phyloP scores from a whole-genome alignment of 2,329 filamentous ascomycete genomes.

The Fusarium guadeloupense region DNA sequence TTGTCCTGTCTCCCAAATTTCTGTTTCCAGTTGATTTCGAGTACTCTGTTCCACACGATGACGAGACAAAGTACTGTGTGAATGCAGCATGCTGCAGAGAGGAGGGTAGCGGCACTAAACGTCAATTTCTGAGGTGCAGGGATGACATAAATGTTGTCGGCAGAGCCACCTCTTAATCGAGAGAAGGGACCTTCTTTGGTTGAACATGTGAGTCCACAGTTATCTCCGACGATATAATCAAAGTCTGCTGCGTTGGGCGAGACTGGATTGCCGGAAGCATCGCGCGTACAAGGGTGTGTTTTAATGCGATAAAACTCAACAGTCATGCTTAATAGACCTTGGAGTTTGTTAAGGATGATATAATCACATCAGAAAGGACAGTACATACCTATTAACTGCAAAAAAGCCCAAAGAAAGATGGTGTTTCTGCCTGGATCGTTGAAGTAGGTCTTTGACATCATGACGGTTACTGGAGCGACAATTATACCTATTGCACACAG shows the following conservation, averaged over 20 bases:
- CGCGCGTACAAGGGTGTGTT: slow-evolving; percentile 53
- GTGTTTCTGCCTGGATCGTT: slow-evolving; percentile 69
- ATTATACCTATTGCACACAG: slow-evolving; percentile 72
- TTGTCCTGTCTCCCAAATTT: slow-evolving; percentile 42
- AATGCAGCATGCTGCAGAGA: slow-evolving; percentile 72
- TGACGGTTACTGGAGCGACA: slow-evolving; percentile 69
- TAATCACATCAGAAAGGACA: rapidly evolving
- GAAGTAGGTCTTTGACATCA: slow-evolving; percentile 71
- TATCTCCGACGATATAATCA: slow-evolving; percentile 50
- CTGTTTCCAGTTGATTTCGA: slow-evolving; percentile 68
- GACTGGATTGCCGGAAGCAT: slow-evolving; percentile 51
- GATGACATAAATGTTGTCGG: slow-evolving; percentile 70
- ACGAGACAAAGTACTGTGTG: slow-evolving; percentile 69
- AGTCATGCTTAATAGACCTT: slow-evolving; percentile 67
- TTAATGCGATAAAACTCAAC: slow-evolving; percentile 70
- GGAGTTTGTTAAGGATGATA: not conserved
- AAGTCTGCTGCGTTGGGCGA: slow-evolving; percentile 52
- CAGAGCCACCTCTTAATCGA: slow-evolving; percentile 62
- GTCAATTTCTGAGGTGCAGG: slow-evolving; percentile 64
- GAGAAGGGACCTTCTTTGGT: slow-evolving; percentile 59
- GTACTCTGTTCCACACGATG: slow-evolving; percentile 71
- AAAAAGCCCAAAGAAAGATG: slow-evolving; percentile 72
- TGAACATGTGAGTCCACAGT: slow-evolving; percentile 61
- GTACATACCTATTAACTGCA: slow-evolving; percentile 65
- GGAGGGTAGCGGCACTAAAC: slow-evolving; percentile 67